A percentile compares a stretch with the other conserved stretches of the same genome.
Conservation (phyloP, 2,329 filamentous ascomycete genomes). For the Sarocladium brachiariae region DNA sequence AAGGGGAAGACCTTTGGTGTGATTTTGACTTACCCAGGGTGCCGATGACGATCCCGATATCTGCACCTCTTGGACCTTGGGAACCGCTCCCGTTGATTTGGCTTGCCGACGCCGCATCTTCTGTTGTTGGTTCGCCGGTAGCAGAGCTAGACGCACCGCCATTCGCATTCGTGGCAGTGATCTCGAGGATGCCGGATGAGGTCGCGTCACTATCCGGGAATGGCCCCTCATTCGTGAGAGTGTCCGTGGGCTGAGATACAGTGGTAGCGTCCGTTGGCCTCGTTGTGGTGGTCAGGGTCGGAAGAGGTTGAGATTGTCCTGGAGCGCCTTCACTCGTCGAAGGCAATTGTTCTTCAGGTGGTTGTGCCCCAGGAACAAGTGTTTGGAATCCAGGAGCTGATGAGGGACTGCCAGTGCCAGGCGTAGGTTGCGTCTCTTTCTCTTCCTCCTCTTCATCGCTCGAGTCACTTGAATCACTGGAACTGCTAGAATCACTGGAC, state of each 20-base stretch:
- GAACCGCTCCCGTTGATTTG: not conserved
- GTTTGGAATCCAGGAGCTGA: not conserved
- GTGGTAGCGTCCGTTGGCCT: not conserved
- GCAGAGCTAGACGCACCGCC: not conserved
- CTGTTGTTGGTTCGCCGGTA: not conserved
- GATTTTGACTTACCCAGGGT: slow-evolving; percentile 10
- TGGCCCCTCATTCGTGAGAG: not conserved
- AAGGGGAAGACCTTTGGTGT: too few relatives aligned
- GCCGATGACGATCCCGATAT: slow-evolving; percentile 9
- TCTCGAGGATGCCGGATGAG: not conserved
- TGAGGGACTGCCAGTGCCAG: not conserved
- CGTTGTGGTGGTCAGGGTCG: not conserved
- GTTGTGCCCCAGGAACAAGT: not conserved
- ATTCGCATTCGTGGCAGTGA: not conserved
- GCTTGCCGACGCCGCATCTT: not conserved
- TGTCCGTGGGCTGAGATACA: not conserved
- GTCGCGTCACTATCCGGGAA: not conserved
- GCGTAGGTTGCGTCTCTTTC: not conserved
- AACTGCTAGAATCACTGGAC: not conserved
- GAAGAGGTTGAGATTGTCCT: not conserved
- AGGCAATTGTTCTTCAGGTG: too few relatives aligned
- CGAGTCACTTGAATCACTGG: slow-evolving; percentile 1
- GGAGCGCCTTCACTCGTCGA: not conserved
- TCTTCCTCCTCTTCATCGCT: not conserved
- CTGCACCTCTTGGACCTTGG: not conserved